Conservation (phyloP, 2,329 filamentous ascomycete species). For the Pseudogymnoascus sp. region DNA sequence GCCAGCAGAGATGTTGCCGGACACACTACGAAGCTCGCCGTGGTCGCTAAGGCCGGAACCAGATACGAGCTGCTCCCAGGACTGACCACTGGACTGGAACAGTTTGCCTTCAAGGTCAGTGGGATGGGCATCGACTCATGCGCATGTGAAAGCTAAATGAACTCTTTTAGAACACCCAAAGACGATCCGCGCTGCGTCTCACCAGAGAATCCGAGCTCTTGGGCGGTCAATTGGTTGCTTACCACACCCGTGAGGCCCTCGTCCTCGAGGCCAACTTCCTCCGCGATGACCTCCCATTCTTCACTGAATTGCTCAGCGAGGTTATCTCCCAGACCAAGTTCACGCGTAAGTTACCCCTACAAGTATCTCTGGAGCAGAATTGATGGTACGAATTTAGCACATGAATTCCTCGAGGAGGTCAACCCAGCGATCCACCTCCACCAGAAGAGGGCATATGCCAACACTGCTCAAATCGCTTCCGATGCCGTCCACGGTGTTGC, state of each 20-base stretch:
- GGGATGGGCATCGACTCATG: background rate
- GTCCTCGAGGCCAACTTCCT: slow-evolving; percentile 93
- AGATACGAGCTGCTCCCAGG: slow-evolving; percentile 87
- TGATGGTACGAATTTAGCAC: slow-evolving; percentile 44
- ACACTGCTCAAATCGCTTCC: slow-evolving; percentile 60
- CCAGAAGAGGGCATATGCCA: slow-evolving; percentile 63
- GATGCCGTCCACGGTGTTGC: slow-evolving; percentile 80
- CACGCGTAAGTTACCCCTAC: slow-evolving; percentile 46
- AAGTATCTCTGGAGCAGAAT: slow-evolving; percentile 13
- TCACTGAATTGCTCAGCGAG: slow-evolving; percentile 89
- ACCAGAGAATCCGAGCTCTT: slow-evolving; percentile 92
- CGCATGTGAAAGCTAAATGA: slow-evolving; percentile 1
- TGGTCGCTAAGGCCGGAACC: slow-evolving; percentile 91
- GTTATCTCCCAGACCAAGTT: slow-evolving; percentile 84
- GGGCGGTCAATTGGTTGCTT: slow-evolving; percentile 78
- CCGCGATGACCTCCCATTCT: slow-evolving; percentile 92
- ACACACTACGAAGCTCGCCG: slow-evolving; percentile 80
- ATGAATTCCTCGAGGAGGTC: slow-evolving; percentile 87
- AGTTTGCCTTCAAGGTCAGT: slow-evolving; percentile 87
- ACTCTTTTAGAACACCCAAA: slow-evolving; percentile 62
- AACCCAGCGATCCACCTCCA: slow-evolving; percentile 66
- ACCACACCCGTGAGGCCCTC: slow-evolving; percentile 88
- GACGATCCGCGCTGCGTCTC: slow-evolving; percentile 85
- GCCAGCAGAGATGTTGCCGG: slow-evolving; percentile 83
- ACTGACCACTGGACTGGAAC: slow-evolving; percentile 80